Conservation (phyloP, 352 stramenopile genomes). For the Globisporangium lucens region DNA sequence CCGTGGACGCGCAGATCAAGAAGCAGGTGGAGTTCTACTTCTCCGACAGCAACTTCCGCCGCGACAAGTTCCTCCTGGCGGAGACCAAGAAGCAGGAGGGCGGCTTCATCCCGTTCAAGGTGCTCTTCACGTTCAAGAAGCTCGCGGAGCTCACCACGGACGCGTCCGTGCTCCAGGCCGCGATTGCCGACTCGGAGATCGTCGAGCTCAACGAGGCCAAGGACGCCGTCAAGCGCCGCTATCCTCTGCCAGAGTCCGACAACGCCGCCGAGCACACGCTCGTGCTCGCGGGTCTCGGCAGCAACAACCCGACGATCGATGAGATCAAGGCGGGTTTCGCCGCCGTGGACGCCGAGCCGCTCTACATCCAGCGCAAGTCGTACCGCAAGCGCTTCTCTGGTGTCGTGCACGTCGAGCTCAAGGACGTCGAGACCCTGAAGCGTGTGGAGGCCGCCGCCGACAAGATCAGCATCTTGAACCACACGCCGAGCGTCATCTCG, state of each 20-base stretch:
- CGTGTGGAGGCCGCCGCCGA: conserved; percentile 46
- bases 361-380: conserved; percentile 74
- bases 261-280: conserved; percentile 61
- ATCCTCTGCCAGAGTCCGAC: conserved; percentile 60
- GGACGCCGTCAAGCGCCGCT: conserved; percentile 72
- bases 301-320: conserved; percentile 62
- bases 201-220: conserved; percentile 81
- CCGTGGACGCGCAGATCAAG: conserved; percentile 71
- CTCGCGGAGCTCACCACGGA: conserved; percentile 83
- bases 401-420: conserved; percentile 75
- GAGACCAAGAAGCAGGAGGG: conserved; percentile 82
- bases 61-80: conserved; percentile 86
- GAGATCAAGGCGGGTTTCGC: conserved; percentile 72
- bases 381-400: conserved; percentile 72
- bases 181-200: conserved; percentile 70
- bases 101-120: conserved; percentile 80
- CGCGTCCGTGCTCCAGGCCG: conserved; percentile 53
- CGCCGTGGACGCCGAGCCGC: conserved; percentile 49
- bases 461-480: conserved; percentile 53
- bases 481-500: conserved; percentile 52
- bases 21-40: conserved; percentile 94
- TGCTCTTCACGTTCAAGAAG: conserved; percentile 92
- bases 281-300: conserved; percentile 68
- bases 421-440: conserved; percentile 50
- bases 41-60: conserved; percentile 90